Evolutionary conservation across 345 rosid species (phyloP).

Genomic region (Euphorbia peplus): DNA sequence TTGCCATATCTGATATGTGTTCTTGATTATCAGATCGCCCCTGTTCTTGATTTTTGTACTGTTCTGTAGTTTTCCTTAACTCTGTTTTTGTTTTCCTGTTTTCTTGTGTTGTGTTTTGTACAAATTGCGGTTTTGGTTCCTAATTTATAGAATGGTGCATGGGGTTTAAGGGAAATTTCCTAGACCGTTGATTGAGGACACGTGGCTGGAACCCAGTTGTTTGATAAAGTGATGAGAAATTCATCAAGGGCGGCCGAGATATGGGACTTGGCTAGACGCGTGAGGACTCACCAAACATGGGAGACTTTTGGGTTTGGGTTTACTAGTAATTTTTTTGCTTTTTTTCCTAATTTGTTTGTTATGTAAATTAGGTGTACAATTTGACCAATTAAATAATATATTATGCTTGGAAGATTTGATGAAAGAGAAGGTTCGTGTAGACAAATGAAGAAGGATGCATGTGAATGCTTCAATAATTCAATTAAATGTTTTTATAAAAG

Average conservation of each 20-base stretch:
- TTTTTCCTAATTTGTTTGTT: not conserved
- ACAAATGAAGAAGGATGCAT: not conserved
- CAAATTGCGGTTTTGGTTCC: not conserved
- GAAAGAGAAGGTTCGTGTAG: not conserved
- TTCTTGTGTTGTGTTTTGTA: not conserved
- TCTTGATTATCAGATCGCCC: constrained; percentile 32
- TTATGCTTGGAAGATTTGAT: constrained; percentile 5
- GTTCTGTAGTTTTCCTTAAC: not conserved
- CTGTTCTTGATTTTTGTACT: constrained; percentile 17
- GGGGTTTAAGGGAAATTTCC: not conserved
- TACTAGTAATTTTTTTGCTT: not conserved
- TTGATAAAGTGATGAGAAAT: not conserved
- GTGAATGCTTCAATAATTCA: not conserved
- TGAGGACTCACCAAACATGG: constrained; percentile 22
- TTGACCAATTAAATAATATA: not conserved
- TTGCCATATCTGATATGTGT: constrained; percentile 33
- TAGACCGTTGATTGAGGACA: constrained; percentile 17
- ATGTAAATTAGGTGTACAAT: not conserved
- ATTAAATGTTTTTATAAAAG: too few relatives aligned
- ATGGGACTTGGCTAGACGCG: constrained; percentile 22
- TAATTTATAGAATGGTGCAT: constrained; percentile 17
- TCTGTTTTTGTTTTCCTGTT: not conserved
- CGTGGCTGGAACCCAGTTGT: constrained; percentile 6
- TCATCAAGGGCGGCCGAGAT: constrained; percentile 10
- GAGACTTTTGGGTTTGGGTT: constrained; percentile 8